Evolutionary conservation across 2,329 filamentous ascomycete species (phyloP).

Genomic region (Colletotrichum lini): DNA sequence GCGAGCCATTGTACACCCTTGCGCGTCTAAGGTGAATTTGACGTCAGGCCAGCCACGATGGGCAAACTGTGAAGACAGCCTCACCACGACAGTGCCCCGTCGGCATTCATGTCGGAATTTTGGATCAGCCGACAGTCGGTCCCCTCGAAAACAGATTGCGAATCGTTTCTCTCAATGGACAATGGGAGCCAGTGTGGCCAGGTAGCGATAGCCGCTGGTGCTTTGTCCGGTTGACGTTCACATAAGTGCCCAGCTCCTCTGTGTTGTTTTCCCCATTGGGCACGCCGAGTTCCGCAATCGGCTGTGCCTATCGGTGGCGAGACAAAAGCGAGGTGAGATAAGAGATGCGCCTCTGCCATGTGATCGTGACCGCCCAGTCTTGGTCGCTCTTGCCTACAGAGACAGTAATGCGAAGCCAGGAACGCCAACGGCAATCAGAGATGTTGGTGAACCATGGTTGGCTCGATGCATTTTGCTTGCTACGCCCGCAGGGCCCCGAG

Average conservation of each 20-base stretch:
- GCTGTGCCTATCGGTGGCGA: background rate
- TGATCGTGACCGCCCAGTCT: background rate
- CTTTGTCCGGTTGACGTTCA: background rate
- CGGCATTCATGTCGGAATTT: no score
- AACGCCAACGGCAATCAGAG: background rate
- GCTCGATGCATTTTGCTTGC: background rate
- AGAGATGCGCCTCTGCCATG: background rate
- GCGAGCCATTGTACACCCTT: no score
- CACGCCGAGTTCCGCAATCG: slow-evolving; percentile 1
- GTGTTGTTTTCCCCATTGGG: background rate
- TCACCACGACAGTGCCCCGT: no score
- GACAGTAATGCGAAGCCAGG: background rate
- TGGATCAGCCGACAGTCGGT: no score
- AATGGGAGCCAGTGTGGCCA: background rate
- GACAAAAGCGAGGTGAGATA: background rate
- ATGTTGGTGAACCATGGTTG: background rate
- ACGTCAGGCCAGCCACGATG: no score
- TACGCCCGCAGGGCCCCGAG: no score
- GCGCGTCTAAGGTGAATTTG: no score
- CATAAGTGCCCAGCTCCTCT: background rate
- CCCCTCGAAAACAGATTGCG: no score
- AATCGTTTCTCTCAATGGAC: background rate
- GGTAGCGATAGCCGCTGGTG: background rate
- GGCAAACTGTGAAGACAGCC: no score
- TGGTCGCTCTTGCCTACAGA: background rate